phyloP scores from a whole-genome alignment of 805 yeast species.

The Scheffersomyces spartinae region DNA sequence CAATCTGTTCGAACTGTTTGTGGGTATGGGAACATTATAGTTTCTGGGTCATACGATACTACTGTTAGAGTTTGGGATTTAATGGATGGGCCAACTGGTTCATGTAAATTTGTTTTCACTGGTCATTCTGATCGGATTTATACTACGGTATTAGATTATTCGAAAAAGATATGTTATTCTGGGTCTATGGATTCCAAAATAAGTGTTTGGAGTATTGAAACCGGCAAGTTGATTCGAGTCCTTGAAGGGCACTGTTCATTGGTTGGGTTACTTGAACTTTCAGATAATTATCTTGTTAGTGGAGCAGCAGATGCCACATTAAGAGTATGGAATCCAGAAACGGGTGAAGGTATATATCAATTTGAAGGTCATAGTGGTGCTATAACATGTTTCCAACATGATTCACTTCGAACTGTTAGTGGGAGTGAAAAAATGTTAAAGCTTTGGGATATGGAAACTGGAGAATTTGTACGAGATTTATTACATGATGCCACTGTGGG shows the following conservation, averaged over 20 bases:
- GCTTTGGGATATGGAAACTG: slow-evolving; percentile 76
- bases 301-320: slow-evolving; percentile 95
- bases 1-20: slow-evolving; percentile 79
- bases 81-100: slow-evolving; percentile 46
- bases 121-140: slow-evolving; percentile 88
- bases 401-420: slow-evolving; percentile 71
- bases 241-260: slow-evolving; percentile 82
- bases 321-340: slow-evolving; percentile 84
- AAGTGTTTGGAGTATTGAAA: slow-evolving; percentile 77
- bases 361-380: slow-evolving; percentile 79
- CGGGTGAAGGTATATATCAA: slow-evolving; percentile 52
- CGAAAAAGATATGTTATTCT: slow-evolving; percentile 70
- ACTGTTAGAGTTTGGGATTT: slow-evolving; percentile 91
- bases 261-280: slow-evolving; percentile 77
- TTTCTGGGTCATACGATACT: slow-evolving; percentile 86
- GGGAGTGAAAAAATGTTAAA: slow-evolving; percentile 85
- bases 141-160: slow-evolving; percentile 72
- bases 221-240: slow-evolving; percentile 58
- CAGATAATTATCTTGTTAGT: slow-evolving; percentile 67
- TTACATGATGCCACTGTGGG: slow-evolving; percentile 67
- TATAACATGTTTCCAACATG: slow-evolving; percentile 88
- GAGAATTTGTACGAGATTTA: slow-evolving; percentile 63
- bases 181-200: slow-evolving; percentile 88
- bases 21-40: slow-evolving; percentile 72
- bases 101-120: slow-evolving; percentile 57